These are phyloP conservation scores for Phytophthora kernoviae DNA, from an alignment of 352 stramenopile genomes.

Conservation along the genomic window DNA sequence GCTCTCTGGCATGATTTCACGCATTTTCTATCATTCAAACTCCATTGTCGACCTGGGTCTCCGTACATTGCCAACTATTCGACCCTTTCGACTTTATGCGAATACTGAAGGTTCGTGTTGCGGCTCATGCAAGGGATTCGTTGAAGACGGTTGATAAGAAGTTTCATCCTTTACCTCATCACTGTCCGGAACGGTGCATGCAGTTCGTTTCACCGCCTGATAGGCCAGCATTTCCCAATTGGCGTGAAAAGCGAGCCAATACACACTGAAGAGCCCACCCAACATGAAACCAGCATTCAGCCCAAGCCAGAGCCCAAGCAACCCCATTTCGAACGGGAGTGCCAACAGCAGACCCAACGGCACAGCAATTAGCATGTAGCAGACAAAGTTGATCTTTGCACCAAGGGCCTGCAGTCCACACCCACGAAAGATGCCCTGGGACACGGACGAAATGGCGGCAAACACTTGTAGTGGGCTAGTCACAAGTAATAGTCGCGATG, in stretches of 20 bases:
- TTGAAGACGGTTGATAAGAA: constrained; percentile 13
- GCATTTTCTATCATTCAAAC: not conserved
- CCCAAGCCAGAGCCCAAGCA: constrained; percentile 85
- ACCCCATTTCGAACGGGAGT: constrained; percentile 60
- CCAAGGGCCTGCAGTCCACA: constrained; percentile 82
- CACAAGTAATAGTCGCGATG: constrained; percentile 65
- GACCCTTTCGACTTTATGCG: not conserved
- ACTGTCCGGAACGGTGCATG: constrained; percentile 2
- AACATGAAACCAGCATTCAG: constrained; percentile 68
- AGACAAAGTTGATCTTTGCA: constrained; percentile 86
- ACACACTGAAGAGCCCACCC: constrained; percentile 69
- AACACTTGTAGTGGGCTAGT: constrained; percentile 86
- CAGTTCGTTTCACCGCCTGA: constrained; percentile 61
- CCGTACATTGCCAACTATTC: not conserved
- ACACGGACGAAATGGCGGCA: constrained; percentile 66
- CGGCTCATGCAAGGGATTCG: constrained; percentile 26
- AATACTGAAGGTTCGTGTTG: not conserved
- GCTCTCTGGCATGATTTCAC: not conserved
- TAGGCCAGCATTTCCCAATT: constrained; percentile 77
- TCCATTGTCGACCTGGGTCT: not conserved
- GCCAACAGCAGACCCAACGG: constrained; percentile 77
- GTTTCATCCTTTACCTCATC: constrained; percentile 12
- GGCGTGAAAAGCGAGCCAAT: constrained; percentile 64
- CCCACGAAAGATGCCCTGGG: constrained; percentile 83
- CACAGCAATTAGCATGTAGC: constrained; percentile 84